These are phyloP conservation scores for Abrus pulchellus DNA, from an alignment of 306 rosid genomes.

Conservation along the genomic window DNA sequence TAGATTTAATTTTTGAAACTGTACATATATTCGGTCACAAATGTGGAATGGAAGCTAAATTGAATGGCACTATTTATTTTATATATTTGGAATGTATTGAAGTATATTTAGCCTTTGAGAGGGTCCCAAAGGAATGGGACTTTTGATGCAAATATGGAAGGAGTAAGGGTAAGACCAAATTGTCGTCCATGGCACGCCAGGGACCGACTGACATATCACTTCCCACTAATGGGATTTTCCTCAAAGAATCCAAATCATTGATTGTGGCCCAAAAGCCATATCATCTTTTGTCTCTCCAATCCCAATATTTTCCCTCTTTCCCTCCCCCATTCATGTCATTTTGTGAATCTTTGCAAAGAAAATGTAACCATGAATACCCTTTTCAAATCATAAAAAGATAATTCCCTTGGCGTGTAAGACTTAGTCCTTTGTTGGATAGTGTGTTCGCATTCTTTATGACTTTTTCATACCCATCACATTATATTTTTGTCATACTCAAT, in stretches of 20 bases:
- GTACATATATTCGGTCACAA: not conserved
- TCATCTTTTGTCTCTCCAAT: slow-evolving; percentile 54
- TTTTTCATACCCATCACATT: slow-evolving; percentile 33
- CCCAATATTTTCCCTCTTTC: slow-evolving; percentile 45
- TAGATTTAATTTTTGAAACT: slow-evolving; percentile 20
- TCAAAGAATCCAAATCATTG: slow-evolving; percentile 63
- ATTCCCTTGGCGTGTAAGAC: slow-evolving; percentile 76
- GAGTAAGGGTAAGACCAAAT: slow-evolving; percentile 43
- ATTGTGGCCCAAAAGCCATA: slow-evolving; percentile 57
- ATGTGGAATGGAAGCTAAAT: slow-evolving; percentile 19
- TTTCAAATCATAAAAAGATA: slow-evolving; percentile 58
- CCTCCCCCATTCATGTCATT: slow-evolving; percentile 44
- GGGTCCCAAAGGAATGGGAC: slow-evolving; percentile 48
- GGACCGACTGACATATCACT: slow-evolving; percentile 52
- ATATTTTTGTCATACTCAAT: slow-evolving; percentile 30
- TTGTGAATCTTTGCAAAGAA: slow-evolving; percentile 48
- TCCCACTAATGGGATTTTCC: slow-evolving; percentile 50
- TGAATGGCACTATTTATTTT: not conserved
- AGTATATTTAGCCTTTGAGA: slow-evolving; percentile 20
- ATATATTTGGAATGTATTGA: not conserved
- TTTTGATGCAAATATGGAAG: slow-evolving; percentile 54
- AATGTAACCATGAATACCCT: slow-evolving; percentile 37
- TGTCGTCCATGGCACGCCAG: slow-evolving; percentile 78
- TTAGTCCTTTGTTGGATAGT: slow-evolving; percentile 31
- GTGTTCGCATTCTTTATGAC: slow-evolving; percentile 31